These are phyloP conservation scores for Santalum album DNA, from an alignment of 164 flowering plant species.

Conservation along the genomic window DNA sequence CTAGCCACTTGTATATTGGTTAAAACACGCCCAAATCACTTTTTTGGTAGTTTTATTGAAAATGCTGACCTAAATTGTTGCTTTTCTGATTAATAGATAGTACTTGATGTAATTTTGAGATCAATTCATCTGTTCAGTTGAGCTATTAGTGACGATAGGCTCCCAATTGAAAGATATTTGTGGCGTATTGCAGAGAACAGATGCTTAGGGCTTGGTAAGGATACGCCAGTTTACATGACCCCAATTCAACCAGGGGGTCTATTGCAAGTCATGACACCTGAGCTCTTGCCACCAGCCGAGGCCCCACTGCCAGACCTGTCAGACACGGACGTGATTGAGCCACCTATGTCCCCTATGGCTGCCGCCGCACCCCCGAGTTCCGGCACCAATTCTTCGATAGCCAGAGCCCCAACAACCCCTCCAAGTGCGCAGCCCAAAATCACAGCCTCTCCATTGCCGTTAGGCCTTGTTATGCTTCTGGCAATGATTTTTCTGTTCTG, in stretches of 20 bases:
- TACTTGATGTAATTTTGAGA: background rate
- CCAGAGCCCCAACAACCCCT: constrained; percentile 26
- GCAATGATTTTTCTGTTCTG: constrained; percentile 12
- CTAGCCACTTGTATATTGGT: too few relatives aligned
- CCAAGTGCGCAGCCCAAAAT: constrained; percentile 23
- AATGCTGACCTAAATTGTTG: too few relatives aligned
- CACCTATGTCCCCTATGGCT: constrained; percentile 63
- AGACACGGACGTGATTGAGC: constrained; percentile 50
- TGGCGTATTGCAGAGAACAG: constrained; percentile 14
- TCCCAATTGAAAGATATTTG: background rate
- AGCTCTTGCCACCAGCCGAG: constrained; percentile 43
- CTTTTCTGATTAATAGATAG: too few relatives aligned
- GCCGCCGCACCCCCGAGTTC: constrained; percentile 12
- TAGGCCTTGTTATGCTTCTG: constrained; percentile 22
- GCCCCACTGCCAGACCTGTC: constrained; percentile 55
- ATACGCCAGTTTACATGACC: constrained; percentile 34
- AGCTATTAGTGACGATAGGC: background rate
- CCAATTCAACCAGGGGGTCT: constrained; percentile 40
- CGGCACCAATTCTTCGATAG: constrained; percentile 5
- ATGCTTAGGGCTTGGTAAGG: constrained; percentile 27
- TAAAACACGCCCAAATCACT: too few relatives aligned
- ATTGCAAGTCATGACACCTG: constrained; percentile 9
- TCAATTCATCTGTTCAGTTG: background rate
- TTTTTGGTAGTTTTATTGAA: too few relatives aligned
- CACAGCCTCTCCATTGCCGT: constrained; percentile 15